These are phyloP conservation scores for Scedosporium aurantiacum DNA, from an alignment of 2,329 filamentous ascomycete species.

Conservation along the genomic window DNA sequence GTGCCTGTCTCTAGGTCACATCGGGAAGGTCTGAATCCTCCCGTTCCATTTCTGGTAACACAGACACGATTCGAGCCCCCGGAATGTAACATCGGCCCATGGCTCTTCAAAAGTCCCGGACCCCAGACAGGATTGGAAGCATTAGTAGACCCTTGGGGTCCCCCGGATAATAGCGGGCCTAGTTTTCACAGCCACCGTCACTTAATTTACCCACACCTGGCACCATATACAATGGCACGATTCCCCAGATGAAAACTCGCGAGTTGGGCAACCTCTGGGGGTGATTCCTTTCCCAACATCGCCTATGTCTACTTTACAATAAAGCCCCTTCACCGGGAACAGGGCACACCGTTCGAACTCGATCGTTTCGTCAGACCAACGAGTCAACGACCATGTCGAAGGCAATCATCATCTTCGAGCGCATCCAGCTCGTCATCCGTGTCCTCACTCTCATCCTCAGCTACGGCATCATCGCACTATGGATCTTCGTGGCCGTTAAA, in stretches of 20 bases:
- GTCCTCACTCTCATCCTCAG: not conserved
- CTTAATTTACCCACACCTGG: not conserved
- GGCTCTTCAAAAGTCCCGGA: not conserved
- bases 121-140: not conserved
- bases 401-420: not conserved
- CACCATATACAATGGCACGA: not conserved
- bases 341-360: not conserved
- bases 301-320: not conserved
- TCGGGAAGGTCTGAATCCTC: not conserved
- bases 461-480: not conserved
- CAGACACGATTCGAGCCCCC: not conserved
- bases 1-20: not conserved
- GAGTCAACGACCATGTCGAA: not conserved
- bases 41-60: not conserved
- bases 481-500: not conserved
- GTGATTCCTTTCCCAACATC: not conserved
- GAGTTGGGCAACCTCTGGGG: not conserved
- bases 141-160: not conserved
- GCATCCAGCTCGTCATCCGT: not conserved
- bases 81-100: not conserved
- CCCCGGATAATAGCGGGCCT: not conserved
- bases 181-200: not conserved
- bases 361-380: not conserved
- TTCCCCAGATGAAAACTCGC: not conserved
- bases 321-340: not conserved